Evolutionary conservation across 31 red algal species (phyloP), one percentile per base, ranked within the genome.

Genomic region (Odonthalia washingtoniensis): DNA sequence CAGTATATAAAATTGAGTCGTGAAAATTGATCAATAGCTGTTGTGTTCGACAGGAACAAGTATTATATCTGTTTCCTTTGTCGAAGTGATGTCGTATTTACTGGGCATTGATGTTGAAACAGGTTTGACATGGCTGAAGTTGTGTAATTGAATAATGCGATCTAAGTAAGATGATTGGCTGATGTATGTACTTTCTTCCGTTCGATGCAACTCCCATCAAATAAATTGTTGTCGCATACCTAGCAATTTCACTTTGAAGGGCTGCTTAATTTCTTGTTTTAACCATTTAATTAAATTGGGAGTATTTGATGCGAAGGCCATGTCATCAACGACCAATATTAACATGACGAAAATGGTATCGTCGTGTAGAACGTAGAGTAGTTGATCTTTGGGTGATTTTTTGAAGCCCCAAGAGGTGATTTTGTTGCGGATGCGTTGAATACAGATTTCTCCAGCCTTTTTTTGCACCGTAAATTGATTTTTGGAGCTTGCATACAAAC

Each of bases 321-420:
- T 60, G 76, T 80, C 37, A 24, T 57, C 39, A 60, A 80, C 40
- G 31, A 80, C 46, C 4, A 80, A 5, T 3, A 80, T 32, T 18
- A 80, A 3, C 31, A 80, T 80, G 27, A 80, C 37, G 21, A 57
- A 80, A 26, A 31, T 18, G 3, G 31, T 46, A 26, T 44, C 41
- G 57, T 12, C 26, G 9, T 57, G 3, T 32, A 53, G 3, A n/a
- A 53, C 26, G 76, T 53, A 80, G 9, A 80, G 30, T 46, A 38
- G 40, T 31, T 21, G 26, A 42, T 80, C 76, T 31, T 34, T 46
- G 40, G 41, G 21, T 4, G 76, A 80, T 37, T 57, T 38, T 32
- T 80, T 28, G 76, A 80, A 57, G 46, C 46, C 43, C 16, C 40
- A n/a, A n/a, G n/a, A n/a, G n/a, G n/a, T n/a, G n/a, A n/a, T n/a